Conservation (phyloP, 257 asterid genomes). For the Asclepias syriaca region DNA sequence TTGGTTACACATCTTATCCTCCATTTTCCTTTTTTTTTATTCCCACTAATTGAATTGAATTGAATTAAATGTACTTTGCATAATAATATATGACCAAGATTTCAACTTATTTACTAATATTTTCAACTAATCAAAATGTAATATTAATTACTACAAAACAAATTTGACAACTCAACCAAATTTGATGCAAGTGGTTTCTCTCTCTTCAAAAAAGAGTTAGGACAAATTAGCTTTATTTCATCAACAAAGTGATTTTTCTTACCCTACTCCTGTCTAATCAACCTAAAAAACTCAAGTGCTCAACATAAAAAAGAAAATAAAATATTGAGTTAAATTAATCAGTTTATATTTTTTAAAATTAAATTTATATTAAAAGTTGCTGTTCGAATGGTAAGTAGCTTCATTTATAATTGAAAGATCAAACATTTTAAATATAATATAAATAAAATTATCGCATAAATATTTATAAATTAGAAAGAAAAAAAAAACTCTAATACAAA, state of each 20-base stretch:
- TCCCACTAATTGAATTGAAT: too few species aligned
- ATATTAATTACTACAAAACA: neutral
- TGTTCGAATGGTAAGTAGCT: too few species aligned
- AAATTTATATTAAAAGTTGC: neutral
- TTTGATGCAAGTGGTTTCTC: constrained; percentile 10
- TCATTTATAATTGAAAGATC: too few species aligned
- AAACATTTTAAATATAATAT: too few species aligned
- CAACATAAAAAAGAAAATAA: neutral
- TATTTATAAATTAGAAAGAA: too few species aligned
- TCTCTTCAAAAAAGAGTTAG: neutral
- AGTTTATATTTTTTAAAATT: neutral
- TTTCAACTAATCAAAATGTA: neutral
- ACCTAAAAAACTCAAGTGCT: constrained; percentile 10
- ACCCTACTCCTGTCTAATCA: constrained; percentile 26
- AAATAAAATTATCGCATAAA: too few species aligned
- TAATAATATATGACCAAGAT: neutral
- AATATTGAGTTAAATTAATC: neutral
- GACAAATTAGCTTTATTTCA: constrained; percentile 12
- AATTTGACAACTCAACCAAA: neutral
- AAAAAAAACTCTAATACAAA: neutral
- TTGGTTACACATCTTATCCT: neutral
- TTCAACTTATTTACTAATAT: constrained; percentile 10
- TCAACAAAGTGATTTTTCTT: constrained; percentile 9
- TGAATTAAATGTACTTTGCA: neutral
- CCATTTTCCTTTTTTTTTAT: neutral